These are phyloP conservation scores for Coemansia sp. DNA, from an alignment of 192 early-diverging fungal species.

Conservation along the genomic window DNA sequence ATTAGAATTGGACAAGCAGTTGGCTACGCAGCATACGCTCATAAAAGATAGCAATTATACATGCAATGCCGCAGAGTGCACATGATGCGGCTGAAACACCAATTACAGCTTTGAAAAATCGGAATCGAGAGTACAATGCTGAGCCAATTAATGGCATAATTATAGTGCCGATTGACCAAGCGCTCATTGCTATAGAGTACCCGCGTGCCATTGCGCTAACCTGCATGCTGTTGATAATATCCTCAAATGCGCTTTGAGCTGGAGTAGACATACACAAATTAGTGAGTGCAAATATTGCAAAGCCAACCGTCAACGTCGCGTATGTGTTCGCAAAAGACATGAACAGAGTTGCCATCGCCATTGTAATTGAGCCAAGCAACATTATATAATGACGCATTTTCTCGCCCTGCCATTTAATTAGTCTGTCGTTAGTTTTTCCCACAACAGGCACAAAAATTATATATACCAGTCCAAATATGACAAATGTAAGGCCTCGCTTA, in stretches of 20 bases:
- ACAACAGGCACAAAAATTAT: too few species aligned
- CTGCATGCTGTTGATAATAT: conserved; percentile 23
- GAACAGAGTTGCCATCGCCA: conserved; percentile 2
- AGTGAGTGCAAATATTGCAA: conserved; percentile 23
- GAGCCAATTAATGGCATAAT: conserved; percentile 30
- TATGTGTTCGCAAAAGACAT: conserved; percentile 27
- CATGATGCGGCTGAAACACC: conserved; percentile 7
- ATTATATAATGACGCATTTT: conserved; percentile 26
- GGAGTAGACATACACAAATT: conserved; percentile 31
- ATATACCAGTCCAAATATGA: too few species aligned
- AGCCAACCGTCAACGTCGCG: conserved; percentile 28
- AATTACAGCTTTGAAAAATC: conserved; percentile 23
- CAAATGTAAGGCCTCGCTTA: too few species aligned
- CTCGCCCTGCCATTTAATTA: conserved; percentile 21
- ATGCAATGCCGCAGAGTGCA: conserved; percentile 12
- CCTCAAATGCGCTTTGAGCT: conserved; percentile 40
- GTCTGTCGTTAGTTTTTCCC: conserved; percentile 19
- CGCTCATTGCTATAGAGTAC: conserved; percentile 18
- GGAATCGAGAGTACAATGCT: conserved; percentile 17
- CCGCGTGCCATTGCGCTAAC: conserved; percentile 30
- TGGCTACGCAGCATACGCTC: neutral
- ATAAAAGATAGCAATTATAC: neutral
- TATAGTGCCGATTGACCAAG: conserved; percentile 32
- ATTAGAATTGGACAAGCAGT: too few species aligned
- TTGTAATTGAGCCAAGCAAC: conserved; percentile 20